phyloP scores from a whole-genome alignment of 495 filamentous ascomycete genomes.

The Tuber microsphaerosporum region DNA sequence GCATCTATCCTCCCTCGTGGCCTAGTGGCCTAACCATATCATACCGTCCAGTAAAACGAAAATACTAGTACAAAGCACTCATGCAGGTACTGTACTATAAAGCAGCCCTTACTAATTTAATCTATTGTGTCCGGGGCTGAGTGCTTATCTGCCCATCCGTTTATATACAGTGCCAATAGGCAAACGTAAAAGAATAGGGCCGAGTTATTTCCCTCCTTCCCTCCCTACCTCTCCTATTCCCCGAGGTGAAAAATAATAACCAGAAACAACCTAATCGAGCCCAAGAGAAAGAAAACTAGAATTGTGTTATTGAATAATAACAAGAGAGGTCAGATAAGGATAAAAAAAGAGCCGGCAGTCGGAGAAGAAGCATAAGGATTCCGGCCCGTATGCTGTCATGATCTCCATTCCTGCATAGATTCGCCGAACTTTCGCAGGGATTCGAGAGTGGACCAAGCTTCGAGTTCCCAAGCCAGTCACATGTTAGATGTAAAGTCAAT shows the following conservation, averaged over 20 bases:
- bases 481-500: not conserved
- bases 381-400: not conserved
- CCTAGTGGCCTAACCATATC: not conserved
- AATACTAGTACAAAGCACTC: constrained; percentile 10
- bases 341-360: not conserved
- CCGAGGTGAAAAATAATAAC: constrained; percentile 1
- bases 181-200: constrained; percentile 5
- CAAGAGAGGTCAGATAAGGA: not conserved
- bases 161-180: constrained; percentile 2
- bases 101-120: constrained; percentile 20
- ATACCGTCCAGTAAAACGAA: constrained; percentile 2
- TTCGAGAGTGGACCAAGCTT: not conserved
- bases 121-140: constrained; percentile 7
- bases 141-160: constrained; percentile 8
- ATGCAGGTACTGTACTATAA: constrained; percentile 28
- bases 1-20: not conserved
- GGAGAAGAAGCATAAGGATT: too few relatives aligned
- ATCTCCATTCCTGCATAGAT: not conserved
- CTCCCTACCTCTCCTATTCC: not conserved
- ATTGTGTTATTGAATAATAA: not conserved
- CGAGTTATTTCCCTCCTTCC: constrained; percentile 2
- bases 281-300: constrained; percentile 7
- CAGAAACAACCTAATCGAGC: constrained; percentile 9
- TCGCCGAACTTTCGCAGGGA: not conserved
- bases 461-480: not conserved